Evolutionary conservation across 441 rosid species (phyloP), one percentile per base, ranked within the genome.

Genomic region (Aquilaria agallochum): DNA sequence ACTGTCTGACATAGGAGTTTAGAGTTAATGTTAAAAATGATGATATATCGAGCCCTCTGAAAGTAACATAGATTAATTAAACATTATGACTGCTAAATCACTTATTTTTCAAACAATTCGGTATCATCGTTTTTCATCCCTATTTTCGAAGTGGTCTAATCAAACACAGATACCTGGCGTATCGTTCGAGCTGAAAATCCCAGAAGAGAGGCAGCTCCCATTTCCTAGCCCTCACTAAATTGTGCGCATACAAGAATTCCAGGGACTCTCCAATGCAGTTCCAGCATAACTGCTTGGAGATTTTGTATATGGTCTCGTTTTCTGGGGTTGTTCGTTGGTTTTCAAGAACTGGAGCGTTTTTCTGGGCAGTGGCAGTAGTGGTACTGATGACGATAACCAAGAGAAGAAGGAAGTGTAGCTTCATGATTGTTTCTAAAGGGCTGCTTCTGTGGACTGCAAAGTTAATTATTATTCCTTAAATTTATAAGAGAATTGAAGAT

Each of bases 211-310:
- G 90, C 2, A 76, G 75, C 84, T 92, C 95, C 78, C 85, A 75
- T 66, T 84, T 85, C 2, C 73, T 3, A 4, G 87, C 86, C 46
- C 95, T 79, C 0, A 87, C 93, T 67, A 89, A 51, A 65, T 92
- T 89, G 58, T 92, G 98, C 5, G 68, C 64, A 64, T 71, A 89
- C 71, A 89, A 57, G 72, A 92, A 92, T 46, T 86, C 76, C 2
- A 92, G 50, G 2, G 98, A 80, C 80, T 89, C 96, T 10, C 79
- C 85, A 31, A 83, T 74, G 81, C 96, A 92, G 51, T 87, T 86
- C 68, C 67, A 78, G 59, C 98, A 92, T 1, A 80, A 80, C 27
- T 76, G 82, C 83, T 79, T 86, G 1, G 90, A 83, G 54, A 79
- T 52, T 34, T 55, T 70, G 76, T 81, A 85, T 33, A 83, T 60